Conservation (phyloP, 2,329 filamentous ascomycete species). For the Calonectria montana region DNA sequence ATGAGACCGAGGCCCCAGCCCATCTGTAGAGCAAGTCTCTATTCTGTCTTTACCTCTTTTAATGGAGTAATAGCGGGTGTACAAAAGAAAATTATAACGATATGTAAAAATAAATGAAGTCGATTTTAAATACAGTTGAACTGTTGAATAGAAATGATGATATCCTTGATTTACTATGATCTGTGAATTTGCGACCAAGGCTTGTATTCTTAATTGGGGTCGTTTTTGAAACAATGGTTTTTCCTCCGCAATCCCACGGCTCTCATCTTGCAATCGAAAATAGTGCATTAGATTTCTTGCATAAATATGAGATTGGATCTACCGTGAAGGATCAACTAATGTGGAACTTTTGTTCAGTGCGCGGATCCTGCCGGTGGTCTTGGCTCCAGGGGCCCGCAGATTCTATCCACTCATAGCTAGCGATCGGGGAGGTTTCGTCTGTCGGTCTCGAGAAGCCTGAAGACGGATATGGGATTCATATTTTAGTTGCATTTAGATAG, state of each 20-base stretch:
- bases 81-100: constrained; percentile 6
- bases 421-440: background rate
- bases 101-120: background rate
- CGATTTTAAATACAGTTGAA: background rate
- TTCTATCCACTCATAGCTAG: background rate
- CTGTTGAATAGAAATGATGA: background rate
- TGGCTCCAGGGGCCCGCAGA: background rate
- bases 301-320: background rate
- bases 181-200: background rate
- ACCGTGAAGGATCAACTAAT: background rate
- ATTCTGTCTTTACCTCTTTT: background rate
- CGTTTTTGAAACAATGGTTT: background rate
- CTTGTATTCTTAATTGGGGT: background rate
- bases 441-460: background rate
- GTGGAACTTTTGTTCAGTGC: background rate
- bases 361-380: background rate
- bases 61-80: constrained; percentile 2
- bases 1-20: constrained; percentile 9
- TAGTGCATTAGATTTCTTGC: background rate
- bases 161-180: background rate
- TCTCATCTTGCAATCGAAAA: background rate
- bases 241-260: background rate
- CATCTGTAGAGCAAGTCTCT: background rate
- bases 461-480: background rate
- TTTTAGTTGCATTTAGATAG: background rate